Conservation (phyloP, 345 rosid genomes). For the Salix exigua region DNA sequence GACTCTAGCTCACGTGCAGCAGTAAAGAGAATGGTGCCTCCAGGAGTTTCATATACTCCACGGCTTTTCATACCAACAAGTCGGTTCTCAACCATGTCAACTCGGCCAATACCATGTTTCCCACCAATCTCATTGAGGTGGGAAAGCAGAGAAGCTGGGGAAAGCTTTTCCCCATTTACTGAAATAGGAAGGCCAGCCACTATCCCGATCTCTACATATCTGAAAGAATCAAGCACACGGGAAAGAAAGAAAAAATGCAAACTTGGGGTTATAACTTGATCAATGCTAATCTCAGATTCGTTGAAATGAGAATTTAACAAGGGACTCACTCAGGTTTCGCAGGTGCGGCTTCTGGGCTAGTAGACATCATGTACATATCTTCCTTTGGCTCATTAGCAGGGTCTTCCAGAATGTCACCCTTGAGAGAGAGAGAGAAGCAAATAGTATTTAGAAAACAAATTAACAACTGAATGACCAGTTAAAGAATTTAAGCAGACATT, state of each 20-base stretch:
- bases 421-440: constrained; percentile 13
- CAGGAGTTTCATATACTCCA: constrained; percentile 97
- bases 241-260: not conserved
- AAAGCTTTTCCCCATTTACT: constrained; percentile 56
- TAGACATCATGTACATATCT: constrained; percentile 92
- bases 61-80: constrained; percentile 96
- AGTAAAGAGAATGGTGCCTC: constrained; percentile 81
- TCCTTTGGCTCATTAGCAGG: constrained; percentile 86
- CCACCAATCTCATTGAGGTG: constrained; percentile 76
- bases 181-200: constrained; percentile 74
- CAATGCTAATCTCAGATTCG: not conserved
- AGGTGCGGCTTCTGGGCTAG: constrained; percentile 92
- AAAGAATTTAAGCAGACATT: not conserved
- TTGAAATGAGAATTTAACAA: not conserved
- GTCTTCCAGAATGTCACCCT: constrained; percentile 96
- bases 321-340: constrained; percentile 60
- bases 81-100: constrained; percentile 92
- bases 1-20: constrained; percentile 83
- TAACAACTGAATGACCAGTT: not conserved
- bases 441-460: not conserved
- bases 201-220: constrained; percentile 69
- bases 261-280: too few species aligned
- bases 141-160: constrained; percentile 73
- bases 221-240: constrained; percentile 17
- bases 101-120: constrained; percentile 76